These are phyloP conservation scores for Reutealis trisperma DNA, from an alignment of 345 rosid genomes.

Conservation along the genomic window DNA sequence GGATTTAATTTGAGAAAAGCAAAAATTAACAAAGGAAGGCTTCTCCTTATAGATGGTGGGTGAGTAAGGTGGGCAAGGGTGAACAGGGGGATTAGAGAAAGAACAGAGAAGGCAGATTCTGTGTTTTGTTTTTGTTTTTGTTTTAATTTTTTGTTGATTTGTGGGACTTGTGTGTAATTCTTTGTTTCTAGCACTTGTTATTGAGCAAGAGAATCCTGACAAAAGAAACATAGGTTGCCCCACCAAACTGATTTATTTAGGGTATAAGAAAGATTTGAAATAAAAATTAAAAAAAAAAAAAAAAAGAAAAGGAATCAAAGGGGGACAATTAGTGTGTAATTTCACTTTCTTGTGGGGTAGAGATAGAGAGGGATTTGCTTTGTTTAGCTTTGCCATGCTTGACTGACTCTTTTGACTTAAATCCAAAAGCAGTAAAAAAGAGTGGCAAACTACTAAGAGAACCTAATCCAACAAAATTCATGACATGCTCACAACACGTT, in stretches of 20 bases:
- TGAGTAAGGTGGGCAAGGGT: background rate
- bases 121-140: background rate
- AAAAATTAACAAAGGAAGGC: background rate
- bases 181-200: constrained; percentile 11
- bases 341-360: constrained; percentile 80
- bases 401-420: constrained; percentile 73
- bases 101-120: too few relatives aligned
- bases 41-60: constrained; percentile 22
- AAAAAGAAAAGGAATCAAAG: constrained; percentile 17
- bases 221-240: constrained; percentile 28
- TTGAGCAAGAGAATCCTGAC: constrained; percentile 27
- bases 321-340: constrained; percentile 19
- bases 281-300: background rate
- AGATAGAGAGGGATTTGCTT: constrained; percentile 28
- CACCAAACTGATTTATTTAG: constrained; percentile 23
- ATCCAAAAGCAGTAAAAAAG: constrained; percentile 29
- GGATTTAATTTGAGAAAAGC: constrained; percentile 8
- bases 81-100: too few relatives aligned
- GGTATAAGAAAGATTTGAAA: background rate
- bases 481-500: constrained; percentile 6
- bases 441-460: constrained; percentile 9
- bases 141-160: background rate
- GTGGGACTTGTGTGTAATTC: constrained; percentile 17
- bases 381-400: constrained; percentile 18
- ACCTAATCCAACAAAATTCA: constrained; percentile 4